Percentiles rank a stretch among this genome's conserved stretches.
phyloP scores from a whole-genome alignment of 192 early-diverging fungal genomes.

The Backusella westeae region DNA sequence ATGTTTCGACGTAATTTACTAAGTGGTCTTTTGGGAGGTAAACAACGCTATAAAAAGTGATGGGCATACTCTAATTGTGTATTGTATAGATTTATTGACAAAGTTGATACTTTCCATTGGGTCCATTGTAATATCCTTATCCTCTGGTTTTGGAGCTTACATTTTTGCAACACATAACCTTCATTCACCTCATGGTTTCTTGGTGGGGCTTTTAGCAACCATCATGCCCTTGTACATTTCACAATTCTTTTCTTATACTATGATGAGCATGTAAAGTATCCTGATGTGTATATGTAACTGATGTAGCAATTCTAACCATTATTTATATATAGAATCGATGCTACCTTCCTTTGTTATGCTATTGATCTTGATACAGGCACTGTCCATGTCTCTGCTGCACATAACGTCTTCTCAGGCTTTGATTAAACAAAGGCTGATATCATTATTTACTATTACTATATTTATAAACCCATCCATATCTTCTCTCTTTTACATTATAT shows the following conservation, averaged over 20 bases:
- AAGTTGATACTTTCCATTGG: slow-evolving; percentile 59
- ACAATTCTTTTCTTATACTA: slow-evolving; percentile 63
- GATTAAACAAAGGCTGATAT: slow-evolving; percentile 8
- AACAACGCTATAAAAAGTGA: not conserved
- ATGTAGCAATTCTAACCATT: not conserved
- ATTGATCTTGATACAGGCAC: slow-evolving; percentile 72
- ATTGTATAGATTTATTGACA: slow-evolving; percentile 46
- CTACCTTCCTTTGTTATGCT: slow-evolving; percentile 77
- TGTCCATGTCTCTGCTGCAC: slow-evolving; percentile 47
- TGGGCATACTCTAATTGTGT: not conserved
- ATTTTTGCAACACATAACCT: slow-evolving; percentile 57
- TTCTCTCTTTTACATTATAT: not conserved
- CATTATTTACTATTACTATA: not conserved
- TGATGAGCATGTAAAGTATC: slow-evolving; percentile 71
- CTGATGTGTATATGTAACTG: not conserved
- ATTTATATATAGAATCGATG: slow-evolving; percentile 57
- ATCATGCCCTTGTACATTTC: slow-evolving; percentile 67
- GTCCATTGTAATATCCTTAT: slow-evolving; percentile 50
- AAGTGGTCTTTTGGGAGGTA: slow-evolving; percentile 53
- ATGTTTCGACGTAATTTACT: slow-evolving; percentile 77
- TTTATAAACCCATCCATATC: not conserved
- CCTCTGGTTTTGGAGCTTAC: slow-evolving; percentile 56
- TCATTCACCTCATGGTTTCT: slow-evolving; percentile 60
- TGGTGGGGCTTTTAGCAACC: slow-evolving; percentile 57
- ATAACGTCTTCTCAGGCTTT: slow-evolving; percentile 47